Evolutionary conservation across 768 basidiomycete genomes (phyloP).

Genomic region (Tylopilus plumbeoviolaceoides): DNA sequence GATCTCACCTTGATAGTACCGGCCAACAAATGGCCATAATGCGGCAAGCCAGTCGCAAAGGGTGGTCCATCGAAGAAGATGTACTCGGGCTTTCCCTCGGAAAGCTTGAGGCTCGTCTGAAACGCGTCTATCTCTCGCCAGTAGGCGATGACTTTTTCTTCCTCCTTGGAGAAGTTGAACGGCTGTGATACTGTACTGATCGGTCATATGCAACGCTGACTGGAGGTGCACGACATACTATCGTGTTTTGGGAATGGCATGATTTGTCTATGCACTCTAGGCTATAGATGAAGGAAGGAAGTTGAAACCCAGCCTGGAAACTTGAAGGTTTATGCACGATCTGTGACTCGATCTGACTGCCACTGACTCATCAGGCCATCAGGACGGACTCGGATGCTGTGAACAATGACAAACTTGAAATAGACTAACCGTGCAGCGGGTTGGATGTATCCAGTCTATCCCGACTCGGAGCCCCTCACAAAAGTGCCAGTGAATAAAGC

Average conservation of each 20-base stretch:
- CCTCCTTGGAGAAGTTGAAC: slow-evolving; percentile 85
- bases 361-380: no score
- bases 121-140: slow-evolving; percentile 99
- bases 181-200: slow-evolving; percentile 54
- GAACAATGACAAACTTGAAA: no score
- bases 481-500: no score
- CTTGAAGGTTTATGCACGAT: not conserved
- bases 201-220: slow-evolving; percentile 4
- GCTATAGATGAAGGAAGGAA: not conserved
- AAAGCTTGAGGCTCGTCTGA: slow-evolving; percentile 87
- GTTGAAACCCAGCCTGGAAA: not conserved
- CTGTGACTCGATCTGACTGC: slow-evolving; percentile 14
- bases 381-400: no score
- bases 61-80: slow-evolving; percentile 98
- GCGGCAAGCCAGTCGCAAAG: slow-evolving; percentile 94
- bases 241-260: slow-evolving; percentile 75
- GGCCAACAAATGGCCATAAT: slow-evolving; percentile 91
- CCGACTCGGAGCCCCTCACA: no score
- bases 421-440: no score
- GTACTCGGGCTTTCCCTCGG: slow-evolving; percentile 85
- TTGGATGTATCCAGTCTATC: no score
- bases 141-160: slow-evolving; percentile 83
- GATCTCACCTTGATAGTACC: slow-evolving; percentile 83
- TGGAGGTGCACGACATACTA: slow-evolving; percentile 42
- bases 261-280: not conserved